These are phyloP conservation scores for Wallemia mellicola DNA, from an alignment of 1,284 basidiomycete genomes.

Conservation along the genomic window DNA sequence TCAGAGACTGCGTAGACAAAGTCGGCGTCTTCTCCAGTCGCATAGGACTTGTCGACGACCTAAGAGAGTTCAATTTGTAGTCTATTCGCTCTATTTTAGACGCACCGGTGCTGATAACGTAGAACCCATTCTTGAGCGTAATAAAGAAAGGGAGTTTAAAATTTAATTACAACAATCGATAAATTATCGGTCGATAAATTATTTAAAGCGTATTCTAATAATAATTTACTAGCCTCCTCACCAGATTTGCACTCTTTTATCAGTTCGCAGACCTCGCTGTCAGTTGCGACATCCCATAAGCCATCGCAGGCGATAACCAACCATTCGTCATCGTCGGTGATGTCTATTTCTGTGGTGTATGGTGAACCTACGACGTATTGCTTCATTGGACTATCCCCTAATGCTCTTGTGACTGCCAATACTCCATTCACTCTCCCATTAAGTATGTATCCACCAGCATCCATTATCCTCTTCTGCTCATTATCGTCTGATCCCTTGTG, in stretches of 20 bases:
- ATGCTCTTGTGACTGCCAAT: constrained; percentile 74
- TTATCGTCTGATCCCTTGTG: constrained; percentile 94
- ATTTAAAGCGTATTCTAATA: constrained; percentile 58
- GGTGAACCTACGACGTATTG: constrained; percentile 95
- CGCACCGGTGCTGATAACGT: background rate
- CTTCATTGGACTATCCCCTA: constrained; percentile 97
- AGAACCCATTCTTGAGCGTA: background rate
- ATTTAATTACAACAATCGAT: constrained; percentile 12
- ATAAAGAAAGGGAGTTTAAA: constrained; percentile 3
- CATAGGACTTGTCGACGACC: constrained; percentile 52
- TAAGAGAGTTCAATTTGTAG: background rate
- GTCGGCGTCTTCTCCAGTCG: constrained; percentile 43
- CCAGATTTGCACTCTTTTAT: constrained; percentile 44
- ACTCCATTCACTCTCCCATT: constrained; percentile 93
- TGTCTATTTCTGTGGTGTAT: constrained; percentile 84
- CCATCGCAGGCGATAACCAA: constrained; percentile 93
- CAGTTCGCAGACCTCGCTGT: constrained; percentile 72
- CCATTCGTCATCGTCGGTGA: constrained; percentile 75
- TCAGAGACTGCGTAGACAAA: constrained; percentile 62
- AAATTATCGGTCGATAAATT: constrained; percentile 71
- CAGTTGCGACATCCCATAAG: constrained; percentile 82
- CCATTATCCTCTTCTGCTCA: constrained; percentile 87
- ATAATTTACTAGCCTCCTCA: constrained; percentile 42
- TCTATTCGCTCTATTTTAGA: background rate
- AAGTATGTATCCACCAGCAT: constrained; percentile 95